Percentiles rank a stretch among this genome's conserved stretches.
These are phyloP conservation scores for Trametes cinnabarina DNA, from an alignment of 768 basidiomycete genomes.

Conservation along the genomic window DNA sequence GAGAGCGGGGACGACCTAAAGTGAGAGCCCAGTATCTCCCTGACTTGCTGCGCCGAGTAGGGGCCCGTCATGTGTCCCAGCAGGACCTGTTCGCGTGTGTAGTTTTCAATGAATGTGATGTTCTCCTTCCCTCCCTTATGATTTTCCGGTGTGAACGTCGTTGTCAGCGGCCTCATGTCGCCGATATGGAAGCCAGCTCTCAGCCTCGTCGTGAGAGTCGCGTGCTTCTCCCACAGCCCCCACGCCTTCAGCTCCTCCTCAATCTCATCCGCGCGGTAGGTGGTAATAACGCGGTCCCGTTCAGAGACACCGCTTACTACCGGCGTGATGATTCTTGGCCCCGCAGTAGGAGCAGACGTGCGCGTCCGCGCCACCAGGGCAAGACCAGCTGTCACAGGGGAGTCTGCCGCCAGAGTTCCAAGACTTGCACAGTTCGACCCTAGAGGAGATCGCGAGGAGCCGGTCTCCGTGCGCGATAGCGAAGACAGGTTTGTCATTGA, in stretches of 20 bases:
- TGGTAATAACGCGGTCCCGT: background rate
- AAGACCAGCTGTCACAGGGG: background rate
- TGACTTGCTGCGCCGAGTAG: background rate
- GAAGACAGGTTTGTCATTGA: background rate
- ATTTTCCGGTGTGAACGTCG: slow-evolving; percentile 7
- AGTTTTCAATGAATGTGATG: background rate
- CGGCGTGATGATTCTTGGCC: slow-evolving; percentile 9
- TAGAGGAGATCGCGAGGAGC: background rate
- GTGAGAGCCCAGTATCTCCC: background rate
- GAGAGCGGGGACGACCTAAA: slow-evolving; percentile 9
- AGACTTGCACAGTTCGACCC: background rate
- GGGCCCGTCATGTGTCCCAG: slow-evolving; percentile 11
- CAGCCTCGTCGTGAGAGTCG: background rate
- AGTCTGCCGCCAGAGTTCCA: slow-evolving; percentile 3
- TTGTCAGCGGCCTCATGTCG: background rate
- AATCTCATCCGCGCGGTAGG: background rate
- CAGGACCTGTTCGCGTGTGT: background rate
- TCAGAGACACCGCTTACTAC: slow-evolving; percentile 14
- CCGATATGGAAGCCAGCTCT: slow-evolving; percentile 9
- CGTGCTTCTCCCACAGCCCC: background rate
- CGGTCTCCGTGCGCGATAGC: background rate
- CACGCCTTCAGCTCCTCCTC: background rate
- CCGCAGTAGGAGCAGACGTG: slow-evolving; percentile 16
- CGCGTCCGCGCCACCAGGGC: background rate
- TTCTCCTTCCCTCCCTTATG: background rate